Percentiles rank a stretch among this genome's conserved stretches.
Evolutionary conservation across 2,329 filamentous ascomycete species (phyloP).

Genomic region (Arachnomyces sp.): DNA sequence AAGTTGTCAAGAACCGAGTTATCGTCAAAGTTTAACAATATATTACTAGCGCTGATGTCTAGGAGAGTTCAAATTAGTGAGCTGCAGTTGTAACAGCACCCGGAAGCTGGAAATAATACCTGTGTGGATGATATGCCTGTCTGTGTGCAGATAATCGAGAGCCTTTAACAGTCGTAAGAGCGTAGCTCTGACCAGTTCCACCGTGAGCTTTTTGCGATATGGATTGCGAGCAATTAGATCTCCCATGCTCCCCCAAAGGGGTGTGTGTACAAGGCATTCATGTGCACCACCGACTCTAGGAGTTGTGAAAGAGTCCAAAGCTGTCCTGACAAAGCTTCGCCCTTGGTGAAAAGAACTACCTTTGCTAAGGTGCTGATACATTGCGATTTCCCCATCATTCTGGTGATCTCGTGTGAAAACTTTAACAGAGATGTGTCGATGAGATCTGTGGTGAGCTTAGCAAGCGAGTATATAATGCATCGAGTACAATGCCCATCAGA

Average conservation of each 20-base stretch:
- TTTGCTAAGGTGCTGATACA: slow-evolving; percentile 3
- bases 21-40: slow-evolving; percentile 18
- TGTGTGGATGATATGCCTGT: slow-evolving; percentile 9
- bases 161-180: slow-evolving; percentile 6
- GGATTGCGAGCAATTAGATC: background rate
- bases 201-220: slow-evolving; percentile 1
- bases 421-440: slow-evolving; percentile 6
- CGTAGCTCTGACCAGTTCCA: background rate
- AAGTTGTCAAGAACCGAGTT: slow-evolving; percentile 15
- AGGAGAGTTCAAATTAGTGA: background rate
- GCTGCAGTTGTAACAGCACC: too few relatives aligned
- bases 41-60: slow-evolving; percentile 26
- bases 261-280: slow-evolving; percentile 8
- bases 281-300: background rate
- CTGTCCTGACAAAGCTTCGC: slow-evolving; percentile 2
- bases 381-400: background rate
- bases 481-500: too few relatives aligned
- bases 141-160: slow-evolving; percentile 7
- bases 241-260: slow-evolving; percentile 2
- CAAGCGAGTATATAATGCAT: too few relatives aligned
- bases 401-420: slow-evolving; percentile 1
- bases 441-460: background rate
- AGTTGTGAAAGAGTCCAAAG: slow-evolving; percentile 6
- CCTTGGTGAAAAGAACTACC: slow-evolving; percentile 5
- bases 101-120: slow-evolving; percentile 1